Evolutionary conservation across 2,329 filamentous ascomycete genomes (phyloP).

Genomic region (Coniochaeta sp.): DNA sequence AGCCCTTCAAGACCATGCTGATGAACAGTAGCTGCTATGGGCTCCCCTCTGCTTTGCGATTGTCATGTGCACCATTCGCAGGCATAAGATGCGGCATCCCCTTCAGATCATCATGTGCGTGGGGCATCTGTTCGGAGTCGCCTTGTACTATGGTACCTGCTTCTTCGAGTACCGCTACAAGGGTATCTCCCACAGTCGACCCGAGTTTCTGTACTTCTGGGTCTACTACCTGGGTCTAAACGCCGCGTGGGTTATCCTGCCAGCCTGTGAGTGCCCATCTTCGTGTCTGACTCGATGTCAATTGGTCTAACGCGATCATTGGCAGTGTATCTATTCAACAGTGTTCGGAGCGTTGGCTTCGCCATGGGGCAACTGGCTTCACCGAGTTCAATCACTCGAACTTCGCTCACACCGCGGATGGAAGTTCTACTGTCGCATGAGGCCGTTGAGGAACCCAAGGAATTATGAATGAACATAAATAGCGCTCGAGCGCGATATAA

Average conservation of each 20-base stretch:
- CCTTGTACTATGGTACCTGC: constrained; percentile 54
- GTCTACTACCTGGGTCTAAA: constrained; percentile 57
- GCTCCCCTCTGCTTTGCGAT: constrained; percentile 49
- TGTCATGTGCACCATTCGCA: constrained; percentile 34
- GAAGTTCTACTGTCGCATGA: no score
- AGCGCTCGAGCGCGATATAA: no score
- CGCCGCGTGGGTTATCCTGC: constrained; percentile 50
- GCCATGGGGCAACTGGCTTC: background rate
- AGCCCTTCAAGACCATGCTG: background rate
- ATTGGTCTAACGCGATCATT: background rate
- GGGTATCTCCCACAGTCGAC: constrained; percentile 45
- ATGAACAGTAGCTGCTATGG: constrained; percentile 38
- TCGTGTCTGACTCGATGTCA: background rate
- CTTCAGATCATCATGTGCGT: constrained; percentile 43
- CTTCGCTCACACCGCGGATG: background rate
- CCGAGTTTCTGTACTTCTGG: constrained; percentile 56
- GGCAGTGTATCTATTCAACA: background rate
- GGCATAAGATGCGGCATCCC: constrained; percentile 37
- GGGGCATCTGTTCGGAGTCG: constrained; percentile 53
- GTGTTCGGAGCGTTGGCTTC: background rate
- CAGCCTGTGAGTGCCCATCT: constrained; percentile 34
- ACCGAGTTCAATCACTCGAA: background rate
- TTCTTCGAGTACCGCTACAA: constrained; percentile 35
- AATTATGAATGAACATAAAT: no score
- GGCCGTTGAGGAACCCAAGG: no score